A percentile compares a stretch with the other conserved stretches of the same genome.
These are phyloP conservation scores for Trichoderma harzianum DNA, from an alignment of 2,329 filamentous ascomycete species.

Conservation along the genomic window DNA sequence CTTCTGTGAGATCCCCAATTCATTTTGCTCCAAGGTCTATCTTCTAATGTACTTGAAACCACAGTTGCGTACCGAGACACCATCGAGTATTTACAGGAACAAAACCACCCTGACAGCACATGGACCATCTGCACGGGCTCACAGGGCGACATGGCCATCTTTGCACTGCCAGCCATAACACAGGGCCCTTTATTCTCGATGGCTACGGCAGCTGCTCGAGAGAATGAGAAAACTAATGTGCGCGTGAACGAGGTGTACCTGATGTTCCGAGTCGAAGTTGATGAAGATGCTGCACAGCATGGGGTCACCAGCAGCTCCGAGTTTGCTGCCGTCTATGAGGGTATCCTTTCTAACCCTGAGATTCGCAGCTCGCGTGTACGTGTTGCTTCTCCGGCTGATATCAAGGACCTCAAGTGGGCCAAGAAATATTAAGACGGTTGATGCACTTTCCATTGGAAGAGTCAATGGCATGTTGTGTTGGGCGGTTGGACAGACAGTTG, in stretches of 20 bases:
- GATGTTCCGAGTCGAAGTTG: not conserved
- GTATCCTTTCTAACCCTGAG: not conserved
- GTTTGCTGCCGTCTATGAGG: not conserved
- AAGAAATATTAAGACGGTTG: not conserved
- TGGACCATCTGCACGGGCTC: not conserved
- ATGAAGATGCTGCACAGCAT: not conserved
- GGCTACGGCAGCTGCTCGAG: not conserved
- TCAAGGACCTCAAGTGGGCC: not conserved
- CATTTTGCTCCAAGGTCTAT: not conserved
- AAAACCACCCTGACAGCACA: not conserved
- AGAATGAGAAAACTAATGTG: not conserved
- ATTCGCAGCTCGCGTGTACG: not conserved
- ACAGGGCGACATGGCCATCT: not conserved
- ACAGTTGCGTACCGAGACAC: not conserved
- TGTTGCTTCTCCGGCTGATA: not conserved
- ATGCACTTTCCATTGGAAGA: not conserved
- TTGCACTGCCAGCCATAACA: not conserved
- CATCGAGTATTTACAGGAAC: not conserved
- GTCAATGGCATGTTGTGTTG: not conserved
- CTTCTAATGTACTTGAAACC: not conserved
- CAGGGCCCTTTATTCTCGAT: not conserved
- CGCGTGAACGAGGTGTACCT: not conserved
- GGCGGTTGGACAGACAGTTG: not conserved
- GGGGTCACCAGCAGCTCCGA: not conserved
- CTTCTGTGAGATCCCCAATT: not conserved